These are phyloP conservation scores for Ophiostoma quercus DNA, from an alignment of 2,329 filamentous ascomycete species.

Conservation along the genomic window DNA sequence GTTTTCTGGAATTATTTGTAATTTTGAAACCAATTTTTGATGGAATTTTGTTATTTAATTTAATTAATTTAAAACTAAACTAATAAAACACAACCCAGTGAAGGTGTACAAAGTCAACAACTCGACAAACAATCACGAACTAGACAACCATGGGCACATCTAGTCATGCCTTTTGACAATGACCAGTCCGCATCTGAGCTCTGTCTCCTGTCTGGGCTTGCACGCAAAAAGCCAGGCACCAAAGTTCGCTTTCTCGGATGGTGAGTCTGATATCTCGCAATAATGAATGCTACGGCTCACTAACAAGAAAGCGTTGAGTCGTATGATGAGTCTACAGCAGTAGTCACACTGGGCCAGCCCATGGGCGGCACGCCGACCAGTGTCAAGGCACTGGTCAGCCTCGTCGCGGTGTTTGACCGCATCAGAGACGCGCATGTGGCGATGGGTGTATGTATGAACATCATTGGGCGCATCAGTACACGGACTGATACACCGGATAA, in stretches of 20 bases:
- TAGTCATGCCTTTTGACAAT: slow-evolving; percentile 4
- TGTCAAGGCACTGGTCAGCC: slow-evolving; percentile 58
- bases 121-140: no score
- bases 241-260: slow-evolving; percentile 92
- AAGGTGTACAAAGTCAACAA: no score
- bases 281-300: background rate
- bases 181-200: slow-evolving; percentile 51
- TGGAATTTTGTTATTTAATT: background rate
- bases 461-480: slow-evolving; percentile 67
- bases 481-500: background rate
- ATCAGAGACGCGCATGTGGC: slow-evolving; percentile 59
- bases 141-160: background rate
- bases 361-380: slow-evolving; percentile 21
- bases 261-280: slow-evolving; percentile 46
- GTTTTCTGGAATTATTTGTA: background rate
- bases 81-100: no score
- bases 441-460: slow-evolving; percentile 81
- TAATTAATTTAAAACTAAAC: background rate
- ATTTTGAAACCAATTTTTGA: background rate
- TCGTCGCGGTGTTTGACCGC: slow-evolving; percentile 63
- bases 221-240: slow-evolving; percentile 48
- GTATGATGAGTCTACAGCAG: slow-evolving; percentile 51
- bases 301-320: slow-evolving; percentile 39
- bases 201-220: slow-evolving; percentile 60
- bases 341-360: slow-evolving; percentile 60